Evolutionary conservation across 2,329 filamentous ascomycete species (phyloP), one percentile per base, ranked within the genome.

Genomic region (Thelonectria rubi): DNA sequence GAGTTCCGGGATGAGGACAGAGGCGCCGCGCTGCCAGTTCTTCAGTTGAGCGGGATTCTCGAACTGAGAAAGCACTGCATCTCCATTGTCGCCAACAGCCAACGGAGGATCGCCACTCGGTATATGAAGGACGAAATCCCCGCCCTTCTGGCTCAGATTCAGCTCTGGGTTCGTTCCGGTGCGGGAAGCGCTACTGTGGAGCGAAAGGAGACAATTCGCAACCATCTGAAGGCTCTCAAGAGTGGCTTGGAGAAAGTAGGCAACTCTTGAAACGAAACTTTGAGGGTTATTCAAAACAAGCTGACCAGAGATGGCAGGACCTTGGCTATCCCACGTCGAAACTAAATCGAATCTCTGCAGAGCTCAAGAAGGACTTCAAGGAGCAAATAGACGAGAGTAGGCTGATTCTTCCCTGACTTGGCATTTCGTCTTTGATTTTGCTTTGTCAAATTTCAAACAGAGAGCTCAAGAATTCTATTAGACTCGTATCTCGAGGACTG

Each of bases 91-190:
- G 78, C 78, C 5, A 72, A 80, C 1, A 78, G 75, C 43, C 80
- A 81, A 62, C 73, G 76, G 21, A 72, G 70, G 1, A 70, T 72
- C 4, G 77, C 77, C 0, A 74, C 21, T 6, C 66, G 69, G 7
- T 83, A 79, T 54, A 78, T 83, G 51, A 64, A 70, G 2, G 69
- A 80, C 24, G 70, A 79, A 14, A 76, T 84, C 12, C 78, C 79
- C 0, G 76, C 74, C 0, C 68, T 84, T 3, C 63, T 83, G 1
- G 75, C 74, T 17, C 74, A 78, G 1, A 59, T 81, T 1, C 70
- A 76, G 6, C 72, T 83, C 0, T 84, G 81, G 81, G 73, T 82
- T 1, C 71, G 79, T 52, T 77, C 79, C 21, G 80, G 80, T 1
- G 74, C 77, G 0, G 75, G 77, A 1, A 77, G 69, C 30, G 67